Evolutionary conservation across 768 basidiomycete genomes (phyloP).

Genomic region (Suillus occidentalis): DNA sequence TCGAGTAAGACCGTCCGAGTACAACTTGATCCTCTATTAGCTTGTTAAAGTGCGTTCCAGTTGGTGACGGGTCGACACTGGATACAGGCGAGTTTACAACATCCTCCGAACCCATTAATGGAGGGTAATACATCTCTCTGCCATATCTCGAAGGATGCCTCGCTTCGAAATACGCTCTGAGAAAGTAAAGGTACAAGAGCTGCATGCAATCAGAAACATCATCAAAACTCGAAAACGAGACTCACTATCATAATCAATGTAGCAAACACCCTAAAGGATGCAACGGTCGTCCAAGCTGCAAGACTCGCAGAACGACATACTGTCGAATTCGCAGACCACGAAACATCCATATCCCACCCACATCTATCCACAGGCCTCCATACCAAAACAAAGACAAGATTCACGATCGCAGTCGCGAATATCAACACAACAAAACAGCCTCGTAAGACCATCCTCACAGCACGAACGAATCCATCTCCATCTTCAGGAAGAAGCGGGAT

Average conservation of each 20-base stretch:
- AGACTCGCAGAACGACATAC: slow-evolving; percentile 31
- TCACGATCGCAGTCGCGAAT: slow-evolving; percentile 52
- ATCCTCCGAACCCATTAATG: slow-evolving; percentile 22
- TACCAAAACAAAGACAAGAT: slow-evolving; percentile 51
- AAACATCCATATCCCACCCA: slow-evolving; percentile 61
- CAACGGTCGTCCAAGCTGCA: slow-evolving; percentile 55
- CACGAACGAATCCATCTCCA: slow-evolving; percentile 8
- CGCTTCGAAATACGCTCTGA: slow-evolving; percentile 16
- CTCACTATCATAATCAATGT: slow-evolving; percentile 57
- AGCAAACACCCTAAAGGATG: slow-evolving; percentile 51
- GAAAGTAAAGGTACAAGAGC: slow-evolving; percentile 23
- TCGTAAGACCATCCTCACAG: slow-evolving; percentile 32
- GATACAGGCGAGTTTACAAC: slow-evolving; percentile 19
- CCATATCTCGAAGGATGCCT: slow-evolving; percentile 19
- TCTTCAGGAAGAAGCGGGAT: slow-evolving; percentile 37
- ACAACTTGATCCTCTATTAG: background rate
- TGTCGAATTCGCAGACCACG: slow-evolving; percentile 49
- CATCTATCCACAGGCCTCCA: slow-evolving; percentile 59
- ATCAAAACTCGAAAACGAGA: slow-evolving; percentile 12
- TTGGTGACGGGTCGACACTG: slow-evolving; percentile 14
- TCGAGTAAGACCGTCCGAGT: slow-evolving; percentile 19
- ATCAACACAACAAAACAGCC: slow-evolving; percentile 47
- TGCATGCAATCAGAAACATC: slow-evolving; percentile 8
- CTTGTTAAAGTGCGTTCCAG: background rate
- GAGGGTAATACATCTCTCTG: slow-evolving; percentile 13